phyloP scores from a whole-genome alignment of 371 early-diverging fungal species.

The Catenaria anguillulae region DNA sequence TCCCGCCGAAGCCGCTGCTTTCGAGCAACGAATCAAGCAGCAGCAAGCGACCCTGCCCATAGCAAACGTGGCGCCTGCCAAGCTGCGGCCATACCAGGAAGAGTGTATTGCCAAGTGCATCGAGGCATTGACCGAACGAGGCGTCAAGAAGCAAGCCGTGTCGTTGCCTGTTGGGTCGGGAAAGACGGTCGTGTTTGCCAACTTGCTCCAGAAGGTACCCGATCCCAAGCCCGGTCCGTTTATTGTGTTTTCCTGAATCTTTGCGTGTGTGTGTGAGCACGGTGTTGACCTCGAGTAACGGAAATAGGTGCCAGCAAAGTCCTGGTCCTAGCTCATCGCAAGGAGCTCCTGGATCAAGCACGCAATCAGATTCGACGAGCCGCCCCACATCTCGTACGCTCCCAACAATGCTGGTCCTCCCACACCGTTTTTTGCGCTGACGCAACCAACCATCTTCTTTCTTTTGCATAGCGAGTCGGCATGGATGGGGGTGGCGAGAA shows the following conservation, averaged over 20 bases:
- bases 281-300: too few relatives aligned
- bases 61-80: background rate
- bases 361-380: constrained; percentile 38
- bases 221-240: constrained; percentile 32
- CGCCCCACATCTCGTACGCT: constrained; percentile 33
- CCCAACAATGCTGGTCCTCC: background rate
- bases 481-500: background rate
- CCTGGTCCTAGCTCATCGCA: constrained; percentile 70
- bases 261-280: too few relatives aligned
- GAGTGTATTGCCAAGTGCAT: constrained; percentile 61
- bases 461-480: background rate
- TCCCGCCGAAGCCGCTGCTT: too few relatives aligned
- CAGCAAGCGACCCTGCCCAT: too few relatives aligned
- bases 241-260: too few relatives aligned
- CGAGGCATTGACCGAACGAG: constrained; percentile 23
- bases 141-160: constrained; percentile 53
- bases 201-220: constrained; percentile 54
- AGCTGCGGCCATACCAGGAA: constrained; percentile 53
- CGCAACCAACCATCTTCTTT: background rate
- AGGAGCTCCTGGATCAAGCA: constrained; percentile 74
- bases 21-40: too few relatives aligned
- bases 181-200: constrained; percentile 48
- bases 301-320: constrained; percentile 42
- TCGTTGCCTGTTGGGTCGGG: constrained; percentile 57
- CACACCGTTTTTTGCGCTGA: background rate